Evolutionary conservation across 1,139 yeast species (phyloP), one percentile per base, ranked within the genome.

Genomic region (Yamadazyma trypodendri): DNA sequence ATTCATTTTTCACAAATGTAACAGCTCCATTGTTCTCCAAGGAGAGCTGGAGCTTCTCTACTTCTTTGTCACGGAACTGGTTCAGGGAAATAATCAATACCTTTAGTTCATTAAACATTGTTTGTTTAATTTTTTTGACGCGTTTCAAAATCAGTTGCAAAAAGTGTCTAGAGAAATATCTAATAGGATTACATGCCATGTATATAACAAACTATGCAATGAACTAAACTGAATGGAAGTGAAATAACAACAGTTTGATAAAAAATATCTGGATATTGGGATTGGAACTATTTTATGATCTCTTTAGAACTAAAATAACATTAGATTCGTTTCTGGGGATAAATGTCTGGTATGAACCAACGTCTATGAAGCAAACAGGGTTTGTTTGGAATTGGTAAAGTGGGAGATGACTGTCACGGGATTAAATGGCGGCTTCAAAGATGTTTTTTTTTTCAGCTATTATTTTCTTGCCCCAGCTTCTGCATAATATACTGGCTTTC

Each of bases 401-500:
- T n/a, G n/a, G n/a, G n/a, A n/a, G n/a, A n/a, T n/a, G n/a, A n/a
- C n/a, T n/a, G n/a, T n/a, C n/a, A n/a, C n/a, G n/a, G n/a, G n/a
- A n/a, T n/a, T n/a, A n/a, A n/a, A n/a, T n/a, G n/a, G n/a, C n/a
- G n/a, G n/a, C 30, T 22, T 49, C 49, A 44, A 62, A 59, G 29
- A 62, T 52, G 47, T 59, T 54, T 39, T 50, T 55, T 40, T 57
- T 54, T 38, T 69, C 75, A 25, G 68, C 58, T 27, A 65, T 63
- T 39, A 75, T 66, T 50, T 77, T 74, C 60, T 84, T 83, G 37
- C 95, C 96, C 97, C 97, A 90, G 56, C 84, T 85, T 54, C 96
- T 79, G 46, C 96, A 88, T 44, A 87, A 71, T 23, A 87, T 77
- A 39, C 95, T 84, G 21, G 95, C 97, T 61, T 87, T 87, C 87